Evolutionary conservation across 345 rosid species (phyloP).

Genomic region (Gossypium australe): DNA sequence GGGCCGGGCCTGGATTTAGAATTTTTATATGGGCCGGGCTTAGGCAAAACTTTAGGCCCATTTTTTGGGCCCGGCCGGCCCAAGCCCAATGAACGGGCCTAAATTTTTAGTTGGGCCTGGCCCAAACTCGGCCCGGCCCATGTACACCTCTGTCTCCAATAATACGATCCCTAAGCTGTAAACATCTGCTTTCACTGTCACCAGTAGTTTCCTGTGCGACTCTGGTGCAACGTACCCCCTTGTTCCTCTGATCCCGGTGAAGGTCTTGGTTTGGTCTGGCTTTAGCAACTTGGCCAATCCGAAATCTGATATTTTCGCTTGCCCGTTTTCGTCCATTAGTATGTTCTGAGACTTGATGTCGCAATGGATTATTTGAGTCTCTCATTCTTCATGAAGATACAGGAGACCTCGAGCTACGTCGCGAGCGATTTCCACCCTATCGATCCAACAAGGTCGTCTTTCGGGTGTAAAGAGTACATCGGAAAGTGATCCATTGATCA

Average conservation of each 20-base stretch:
- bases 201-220: constrained; percentile 22
- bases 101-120: too few relatives aligned
- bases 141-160: too few relatives aligned
- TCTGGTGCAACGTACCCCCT: constrained; percentile 37
- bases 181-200: constrained; percentile 18
- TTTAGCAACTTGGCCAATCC: constrained; percentile 25
- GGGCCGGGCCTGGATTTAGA: too few relatives aligned
- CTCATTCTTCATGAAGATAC: constrained; percentile 27
- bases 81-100: too few relatives aligned
- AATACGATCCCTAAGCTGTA: constrained; percentile 28
- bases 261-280: constrained; percentile 23
- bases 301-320: constrained; percentile 24
- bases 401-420: constrained; percentile 23
- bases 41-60: too few relatives aligned
- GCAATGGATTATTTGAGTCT: constrained; percentile 22
- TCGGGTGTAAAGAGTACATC: constrained; percentile 16
- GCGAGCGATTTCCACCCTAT: constrained; percentile 18
- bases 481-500: constrained; percentile 27
- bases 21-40: too few relatives aligned
- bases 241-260: constrained; percentile 30
- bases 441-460: constrained; percentile 5
- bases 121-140: too few relatives aligned
- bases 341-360: constrained; percentile 26
- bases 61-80: too few relatives aligned
- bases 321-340: constrained; percentile 15